Conservation (phyloP, 1,139 yeast species). For the Pichiaceae sp. region DNA sequence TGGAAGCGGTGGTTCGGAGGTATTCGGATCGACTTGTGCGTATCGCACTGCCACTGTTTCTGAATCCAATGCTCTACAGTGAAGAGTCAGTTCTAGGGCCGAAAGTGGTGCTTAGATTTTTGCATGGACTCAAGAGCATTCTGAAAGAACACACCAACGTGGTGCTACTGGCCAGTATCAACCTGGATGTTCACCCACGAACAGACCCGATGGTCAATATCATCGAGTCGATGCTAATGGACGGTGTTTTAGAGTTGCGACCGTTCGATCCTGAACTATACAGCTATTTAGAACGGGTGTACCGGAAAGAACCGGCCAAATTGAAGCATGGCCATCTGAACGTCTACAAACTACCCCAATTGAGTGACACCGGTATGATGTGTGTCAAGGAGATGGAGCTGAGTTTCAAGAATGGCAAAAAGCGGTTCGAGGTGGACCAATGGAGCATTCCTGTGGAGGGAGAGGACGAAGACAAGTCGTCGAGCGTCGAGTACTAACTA, state of each 20-base stretch:
- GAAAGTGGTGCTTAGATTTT: constrained; percentile 46
- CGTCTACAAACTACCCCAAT: constrained; percentile 59
- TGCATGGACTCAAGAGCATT: constrained; percentile 52
- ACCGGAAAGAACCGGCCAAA: constrained; percentile 63
- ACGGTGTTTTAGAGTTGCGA: constrained; percentile 65
- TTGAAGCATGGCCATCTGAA: constrained; percentile 84
- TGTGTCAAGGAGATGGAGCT: constrained; percentile 64
- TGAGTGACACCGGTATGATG: constrained; percentile 79
- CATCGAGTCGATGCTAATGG: constrained; percentile 50
- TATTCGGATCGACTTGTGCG: constrained; percentile 44
- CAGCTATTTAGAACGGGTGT: constrained; percentile 56
- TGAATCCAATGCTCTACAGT: constrained; percentile 72
- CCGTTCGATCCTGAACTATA: constrained; percentile 78
- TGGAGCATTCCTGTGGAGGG: constrained; percentile 96
- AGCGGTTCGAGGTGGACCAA: constrained; percentile 76
- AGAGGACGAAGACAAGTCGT: constrained; percentile 19
- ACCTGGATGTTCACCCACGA: constrained; percentile 63
- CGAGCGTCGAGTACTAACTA: not conserved
- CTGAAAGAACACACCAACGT: constrained; percentile 39
- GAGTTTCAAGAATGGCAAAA: constrained; percentile 79
- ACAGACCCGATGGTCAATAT: constrained; percentile 38
- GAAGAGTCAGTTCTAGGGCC: constrained; percentile 34
- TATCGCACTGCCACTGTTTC: constrained; percentile 62
- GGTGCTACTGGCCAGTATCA: constrained; percentile 46
- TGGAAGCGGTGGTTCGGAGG: constrained; percentile 33